Conservation (phyloP, 495 filamentous ascomycete genomes). For the Penicillium crystallinum region DNA sequence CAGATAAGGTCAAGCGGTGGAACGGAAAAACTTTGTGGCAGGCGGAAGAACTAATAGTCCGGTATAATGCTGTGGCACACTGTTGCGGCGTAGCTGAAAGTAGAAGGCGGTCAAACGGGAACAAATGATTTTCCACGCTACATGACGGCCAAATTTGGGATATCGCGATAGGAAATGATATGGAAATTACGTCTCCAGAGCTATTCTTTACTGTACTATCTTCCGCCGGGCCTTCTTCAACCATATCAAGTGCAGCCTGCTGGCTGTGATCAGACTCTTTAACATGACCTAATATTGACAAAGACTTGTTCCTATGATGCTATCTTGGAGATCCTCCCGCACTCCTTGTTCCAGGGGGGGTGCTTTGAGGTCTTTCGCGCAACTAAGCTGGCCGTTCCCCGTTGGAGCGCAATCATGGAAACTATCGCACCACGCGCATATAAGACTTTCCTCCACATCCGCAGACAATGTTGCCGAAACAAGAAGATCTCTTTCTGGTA, state of each 20-base stretch:
- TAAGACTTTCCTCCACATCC: slow-evolving; percentile 23
- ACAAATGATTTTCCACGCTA: slow-evolving; percentile 13
- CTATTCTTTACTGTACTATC: neutral
- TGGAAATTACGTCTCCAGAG: slow-evolving; percentile 5
- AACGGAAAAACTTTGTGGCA: neutral
- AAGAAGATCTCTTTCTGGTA: slow-evolving; percentile 36
- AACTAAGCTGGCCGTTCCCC: slow-evolving; percentile 19
- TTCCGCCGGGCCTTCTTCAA: neutral
- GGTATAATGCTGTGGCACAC: neutral
- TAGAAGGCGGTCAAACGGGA: slow-evolving; percentile 20
- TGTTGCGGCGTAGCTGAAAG: neutral
- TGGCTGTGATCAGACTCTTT: slow-evolving; percentile 11
- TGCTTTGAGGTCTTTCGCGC: slow-evolving; percentile 27
- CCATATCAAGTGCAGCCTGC: slow-evolving; percentile 3
- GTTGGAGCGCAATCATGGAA: slow-evolving; percentile 16
- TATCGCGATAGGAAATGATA: slow-evolving; percentile 29
- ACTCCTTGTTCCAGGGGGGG: slow-evolving; percentile 35
- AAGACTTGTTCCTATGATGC: slow-evolving; percentile 11
- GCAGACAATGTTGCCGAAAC: slow-evolving; percentile 14
- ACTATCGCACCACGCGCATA: neutral
- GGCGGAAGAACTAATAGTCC: neutral
- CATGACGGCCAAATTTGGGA: slow-evolving; percentile 22
- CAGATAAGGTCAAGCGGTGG: neutral
- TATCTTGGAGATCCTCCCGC: slow-evolving; percentile 29
- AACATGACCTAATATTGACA: slow-evolving; percentile 22